phyloP scores from a whole-genome alignment of 208 protist genomes.

The Zelonia costaricensis region DNA sequence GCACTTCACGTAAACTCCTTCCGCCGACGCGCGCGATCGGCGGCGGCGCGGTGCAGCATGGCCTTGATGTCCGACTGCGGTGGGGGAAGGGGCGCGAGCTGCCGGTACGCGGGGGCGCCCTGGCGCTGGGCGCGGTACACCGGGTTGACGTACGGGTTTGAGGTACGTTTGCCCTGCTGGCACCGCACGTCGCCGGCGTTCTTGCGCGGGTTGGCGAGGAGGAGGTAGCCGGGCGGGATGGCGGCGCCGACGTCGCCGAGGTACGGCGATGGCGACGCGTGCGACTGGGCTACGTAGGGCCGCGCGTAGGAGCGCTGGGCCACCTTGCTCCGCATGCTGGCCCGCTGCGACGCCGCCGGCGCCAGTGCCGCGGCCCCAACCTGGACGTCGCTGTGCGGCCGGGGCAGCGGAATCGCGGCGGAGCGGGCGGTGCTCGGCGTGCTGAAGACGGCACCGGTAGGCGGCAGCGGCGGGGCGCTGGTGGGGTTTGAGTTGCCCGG shows the following conservation, averaged over 20 bases:
- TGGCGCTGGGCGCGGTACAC: conserved; percentile 38
- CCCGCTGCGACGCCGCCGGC: conserved; percentile 7
- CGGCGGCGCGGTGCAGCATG: conserved; percentile 75
- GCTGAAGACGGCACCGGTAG: conserved; percentile 4
- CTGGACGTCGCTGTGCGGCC: conserved; percentile 22
- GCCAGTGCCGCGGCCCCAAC: conserved; percentile 1
- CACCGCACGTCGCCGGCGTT: conserved; percentile 8
- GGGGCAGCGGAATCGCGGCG: conserved; percentile 23
- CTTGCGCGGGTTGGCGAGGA: conserved; percentile 22
- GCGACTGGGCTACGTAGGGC: conserved; percentile 17
- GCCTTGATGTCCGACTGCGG: conserved; percentile 62
- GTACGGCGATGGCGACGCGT: conserved; percentile 7
- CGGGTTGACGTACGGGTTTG: conserved; percentile 36
- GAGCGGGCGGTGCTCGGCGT: background rate
- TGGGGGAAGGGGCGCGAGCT: conserved; percentile 5
- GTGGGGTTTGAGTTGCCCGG: background rate
- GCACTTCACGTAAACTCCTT: conserved; percentile 6
- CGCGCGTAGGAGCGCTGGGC: conserved; percentile 1
- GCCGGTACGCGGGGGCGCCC: conserved; percentile 17
- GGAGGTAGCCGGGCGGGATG: conserved; percentile 4
- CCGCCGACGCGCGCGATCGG: conserved; percentile 65
- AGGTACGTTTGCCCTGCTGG: background rate
- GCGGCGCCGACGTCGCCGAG: background rate
- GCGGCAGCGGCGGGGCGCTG: background rate
- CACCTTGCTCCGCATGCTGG: conserved; percentile 4